Evolutionary conservation across 164 flowering plant genomes (phyloP).

Genomic region (grape (Vitis vinifera)): ASM3070453v1 NC_081805.1:8548001-8548500

Average conservation of each 20-base stretch:
- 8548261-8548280: conserved; percentile 28
- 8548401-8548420: conserved; percentile 20
- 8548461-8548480: conserved; percentile 15
- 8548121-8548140: conserved; percentile 44
- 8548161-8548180: conserved; percentile 42
- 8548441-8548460: conserved; percentile 9
- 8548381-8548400: conserved; percentile 6
- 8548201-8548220: conserved; percentile 34
- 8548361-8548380: conserved; percentile 8
- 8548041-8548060: background rate
- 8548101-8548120: conserved; percentile 24
- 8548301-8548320: conserved; percentile 2
- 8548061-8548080: background rate
- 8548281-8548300: background rate
- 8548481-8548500: conserved; percentile 22
- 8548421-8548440: conserved; percentile 8
- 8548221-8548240: conserved; percentile 35
- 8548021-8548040: too few relatives aligned
- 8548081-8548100: conserved; percentile 45
- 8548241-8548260: conserved; percentile 42
- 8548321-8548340: conserved; percentile 15
- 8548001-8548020: too few relatives aligned
- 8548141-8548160: conserved; percentile 46
- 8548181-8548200: conserved; percentile 39
- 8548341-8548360: conserved; percentile 13